Conservation (phyloP, 352 stramenopile species). For the Phytopythium kandeliae region DNA sequence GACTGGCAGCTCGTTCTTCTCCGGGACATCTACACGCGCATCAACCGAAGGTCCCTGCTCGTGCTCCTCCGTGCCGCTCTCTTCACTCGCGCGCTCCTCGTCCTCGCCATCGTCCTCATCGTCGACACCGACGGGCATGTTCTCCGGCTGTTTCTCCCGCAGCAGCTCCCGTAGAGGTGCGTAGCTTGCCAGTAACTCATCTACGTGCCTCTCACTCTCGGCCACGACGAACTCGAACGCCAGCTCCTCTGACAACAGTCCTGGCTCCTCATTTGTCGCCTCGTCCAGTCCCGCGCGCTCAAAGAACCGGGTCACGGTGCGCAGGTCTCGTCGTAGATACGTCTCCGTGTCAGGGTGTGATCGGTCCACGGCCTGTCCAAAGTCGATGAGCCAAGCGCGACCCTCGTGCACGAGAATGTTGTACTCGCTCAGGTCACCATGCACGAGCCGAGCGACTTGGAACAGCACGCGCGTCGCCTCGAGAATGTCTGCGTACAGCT, state of each 20-base stretch:
- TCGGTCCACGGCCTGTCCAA: constrained; percentile 85
- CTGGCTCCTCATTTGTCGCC: constrained; percentile 26
- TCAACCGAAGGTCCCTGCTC: background rate
- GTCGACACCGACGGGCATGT: constrained; percentile 9
- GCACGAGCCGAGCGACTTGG: constrained; percentile 48
- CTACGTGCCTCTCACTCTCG: constrained; percentile 10
- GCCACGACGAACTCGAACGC: constrained; percentile 37
- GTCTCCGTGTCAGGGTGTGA: constrained; percentile 65
- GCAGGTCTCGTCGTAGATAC: constrained; percentile 70
- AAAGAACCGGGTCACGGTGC: constrained; percentile 79
- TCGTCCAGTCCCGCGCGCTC: constrained; percentile 29
- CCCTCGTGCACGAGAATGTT: constrained; percentile 83
- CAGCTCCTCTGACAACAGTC: constrained; percentile 33
- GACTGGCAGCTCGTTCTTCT: background rate
- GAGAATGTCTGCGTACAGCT: constrained; percentile 53
- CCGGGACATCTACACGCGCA: background rate
- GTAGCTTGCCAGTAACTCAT: constrained; percentile 24
- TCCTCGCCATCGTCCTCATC: constrained; percentile 9
- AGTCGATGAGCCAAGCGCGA: constrained; percentile 88
- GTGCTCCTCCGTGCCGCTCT: background rate
- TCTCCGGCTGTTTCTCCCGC: constrained; percentile 19
- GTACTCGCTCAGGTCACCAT: constrained; percentile 81
- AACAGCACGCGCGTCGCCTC: constrained; percentile 39
- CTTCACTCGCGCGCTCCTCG: constrained; percentile 2
- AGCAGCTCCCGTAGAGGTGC: constrained; percentile 22